Percentiles rank a stretch among this genome's conserved stretches.
phyloP scores from a whole-genome alignment of 2,329 filamentous ascomycete genomes.

The Elsinoe perseae region DNA sequence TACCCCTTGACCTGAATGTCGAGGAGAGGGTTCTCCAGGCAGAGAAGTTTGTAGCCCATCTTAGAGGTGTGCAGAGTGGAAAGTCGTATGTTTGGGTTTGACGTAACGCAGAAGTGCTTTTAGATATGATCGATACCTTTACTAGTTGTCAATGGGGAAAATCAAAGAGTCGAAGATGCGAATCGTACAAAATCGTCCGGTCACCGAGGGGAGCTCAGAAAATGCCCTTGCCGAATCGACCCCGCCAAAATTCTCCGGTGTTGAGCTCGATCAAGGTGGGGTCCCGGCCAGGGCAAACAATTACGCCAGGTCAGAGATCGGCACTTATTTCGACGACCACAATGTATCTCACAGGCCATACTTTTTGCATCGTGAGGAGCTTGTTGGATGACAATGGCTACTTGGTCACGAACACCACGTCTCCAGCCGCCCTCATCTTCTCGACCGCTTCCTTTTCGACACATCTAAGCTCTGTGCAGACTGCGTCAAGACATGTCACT shows the following conservation, averaged over 20 bases:
- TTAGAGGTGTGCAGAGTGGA: not conserved
- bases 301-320: not conserved
- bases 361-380: too few species aligned
- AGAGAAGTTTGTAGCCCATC: conserved; percentile 66
- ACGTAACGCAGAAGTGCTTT: too few species aligned
- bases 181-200: conserved; percentile 4
- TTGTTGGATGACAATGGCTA: too few species aligned
- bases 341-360: too few species aligned
- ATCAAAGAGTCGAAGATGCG: not conserved
- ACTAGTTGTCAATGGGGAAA: not conserved
- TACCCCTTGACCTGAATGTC: conserved; percentile 82
- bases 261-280: conserved; percentile 8
- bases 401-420: conserved; percentile 17
- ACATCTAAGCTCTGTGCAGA: conserved; percentile 66
- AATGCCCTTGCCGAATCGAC: not conserved
- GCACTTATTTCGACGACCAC: not conserved
- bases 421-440: conserved; percentile 51
- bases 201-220: conserved; percentile 8
- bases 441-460: conserved; percentile 63
- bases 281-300: not conserved
- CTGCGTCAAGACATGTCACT: conserved; percentile 70
- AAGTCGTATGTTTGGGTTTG: not conserved
- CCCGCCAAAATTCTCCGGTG: conserved; percentile 12
- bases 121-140: too few species aligned
- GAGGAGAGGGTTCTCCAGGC: conserved; percentile 94